Evolutionary conservation across 83 land plant species (phyloP).

Genomic region (Picea mariana): DNA sequence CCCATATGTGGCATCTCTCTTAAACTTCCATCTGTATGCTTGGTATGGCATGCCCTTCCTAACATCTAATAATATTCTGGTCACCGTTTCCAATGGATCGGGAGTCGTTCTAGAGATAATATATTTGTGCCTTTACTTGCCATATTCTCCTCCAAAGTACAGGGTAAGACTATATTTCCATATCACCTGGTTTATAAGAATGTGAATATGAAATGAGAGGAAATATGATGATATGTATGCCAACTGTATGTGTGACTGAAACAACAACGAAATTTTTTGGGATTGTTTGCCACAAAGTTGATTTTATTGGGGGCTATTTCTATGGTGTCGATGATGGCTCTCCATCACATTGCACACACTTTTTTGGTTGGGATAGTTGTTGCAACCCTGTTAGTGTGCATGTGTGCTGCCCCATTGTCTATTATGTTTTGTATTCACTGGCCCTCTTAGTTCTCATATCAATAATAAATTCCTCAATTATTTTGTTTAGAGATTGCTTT

Average conservation of each 20-base stretch:
- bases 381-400: neutral
- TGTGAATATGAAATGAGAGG: neutral
- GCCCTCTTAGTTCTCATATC: neutral
- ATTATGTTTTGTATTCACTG: neutral
- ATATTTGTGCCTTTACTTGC: slow-evolving; percentile 4
- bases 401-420: slow-evolving; percentile 7
- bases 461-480: neutral
- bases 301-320: neutral
- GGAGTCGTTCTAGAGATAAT: neutral
- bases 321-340: neutral
- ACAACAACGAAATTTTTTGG: neutral
- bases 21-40: slow-evolving; percentile 52
- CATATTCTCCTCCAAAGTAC: slow-evolving; percentile 1
- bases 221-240: too few species aligned
- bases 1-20: slow-evolving; percentile 52
- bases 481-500: neutral
- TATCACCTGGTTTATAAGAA: neutral
- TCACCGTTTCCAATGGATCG: neutral
- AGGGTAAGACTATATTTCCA: neutral
- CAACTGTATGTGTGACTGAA: neutral
- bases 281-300: neutral
- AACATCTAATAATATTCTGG: slow-evolving; percentile 12
- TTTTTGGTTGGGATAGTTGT: neutral
- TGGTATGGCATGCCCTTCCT: slow-evolving; percentile 69
- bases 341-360: neutral